Conservation (phyloP, 805 yeast species). For the Kockiozyma suomiensis region DNA sequence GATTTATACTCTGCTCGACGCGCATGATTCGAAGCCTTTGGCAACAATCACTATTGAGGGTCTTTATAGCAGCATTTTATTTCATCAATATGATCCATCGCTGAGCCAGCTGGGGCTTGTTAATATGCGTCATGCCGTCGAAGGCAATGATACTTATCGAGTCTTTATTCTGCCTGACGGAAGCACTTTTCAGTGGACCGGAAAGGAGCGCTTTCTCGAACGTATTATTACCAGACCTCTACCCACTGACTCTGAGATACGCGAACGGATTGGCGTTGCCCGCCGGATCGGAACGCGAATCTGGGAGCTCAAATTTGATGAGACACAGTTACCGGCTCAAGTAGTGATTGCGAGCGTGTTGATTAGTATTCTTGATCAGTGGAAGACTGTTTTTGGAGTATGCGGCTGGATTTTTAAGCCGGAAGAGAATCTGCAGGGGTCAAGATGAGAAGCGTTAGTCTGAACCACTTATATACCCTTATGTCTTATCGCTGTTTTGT, state of each 20-base stretch:
- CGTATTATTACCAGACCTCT: constrained; percentile 35
- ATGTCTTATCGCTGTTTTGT: no score
- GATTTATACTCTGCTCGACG: constrained; percentile 15
- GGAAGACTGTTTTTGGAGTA: constrained; percentile 62
- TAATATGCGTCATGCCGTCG: constrained; percentile 59
- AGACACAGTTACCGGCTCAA: constrained; percentile 57
- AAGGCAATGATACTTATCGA: constrained; percentile 62
- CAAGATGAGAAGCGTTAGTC: no score
- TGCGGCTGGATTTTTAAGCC: constrained; percentile 54
- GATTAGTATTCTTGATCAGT: constrained; percentile 64
- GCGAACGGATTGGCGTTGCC: constrained; percentile 65
- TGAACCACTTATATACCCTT: neutral
- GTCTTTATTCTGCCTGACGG: constrained; percentile 65
- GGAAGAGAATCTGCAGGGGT: neutral
- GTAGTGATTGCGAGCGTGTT: constrained; percentile 62
- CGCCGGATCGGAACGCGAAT: constrained; percentile 57
- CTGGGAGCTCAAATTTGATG: constrained; percentile 59
- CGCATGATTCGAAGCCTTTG: constrained; percentile 4
- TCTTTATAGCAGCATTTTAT: constrained; percentile 12
- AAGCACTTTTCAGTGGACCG: constrained; percentile 65
- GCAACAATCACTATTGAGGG: constrained; percentile 19
- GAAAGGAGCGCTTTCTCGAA: constrained; percentile 60
- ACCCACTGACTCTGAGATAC: constrained; percentile 54
- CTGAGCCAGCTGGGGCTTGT: constrained; percentile 58
- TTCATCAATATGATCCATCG: constrained; percentile 5